A percentile compares a stretch with the other conserved stretches of the same genome.
These are phyloP conservation scores for Zygoascus sp. DNA, from an alignment of 1,139 yeast species.

Conservation along the genomic window DNA sequence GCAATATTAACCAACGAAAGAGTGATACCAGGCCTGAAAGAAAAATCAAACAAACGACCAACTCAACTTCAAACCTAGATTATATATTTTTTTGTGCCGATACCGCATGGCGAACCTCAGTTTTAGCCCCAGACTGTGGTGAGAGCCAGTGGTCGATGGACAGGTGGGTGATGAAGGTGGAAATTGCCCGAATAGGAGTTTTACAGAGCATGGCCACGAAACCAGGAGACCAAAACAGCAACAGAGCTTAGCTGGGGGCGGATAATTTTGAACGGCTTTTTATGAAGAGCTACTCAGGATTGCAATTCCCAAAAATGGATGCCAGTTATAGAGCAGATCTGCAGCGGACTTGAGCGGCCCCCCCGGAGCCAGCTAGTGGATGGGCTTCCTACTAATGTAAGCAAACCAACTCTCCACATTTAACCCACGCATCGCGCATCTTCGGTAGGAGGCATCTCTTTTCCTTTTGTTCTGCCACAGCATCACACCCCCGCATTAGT, in stretches of 20 bases:
- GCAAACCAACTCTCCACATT: too few relatives aligned
- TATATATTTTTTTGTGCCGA: neutral
- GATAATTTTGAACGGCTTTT: too few relatives aligned
- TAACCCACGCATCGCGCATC: too few relatives aligned
- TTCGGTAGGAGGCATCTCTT: too few relatives aligned
- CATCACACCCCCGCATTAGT: neutral
- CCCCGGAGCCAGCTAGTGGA: neutral
- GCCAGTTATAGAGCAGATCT: neutral
- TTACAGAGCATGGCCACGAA: neutral
- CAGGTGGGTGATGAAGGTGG: neutral
- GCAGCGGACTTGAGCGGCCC: neutral
- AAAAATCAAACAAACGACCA: neutral
- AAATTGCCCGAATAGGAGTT: neutral
- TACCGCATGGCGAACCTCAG: neutral
- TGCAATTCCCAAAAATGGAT: too few relatives aligned
- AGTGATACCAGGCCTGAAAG: neutral
- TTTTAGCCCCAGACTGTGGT: neutral
- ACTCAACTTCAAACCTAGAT: neutral
- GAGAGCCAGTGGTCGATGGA: neutral
- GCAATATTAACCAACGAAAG: too few relatives aligned
- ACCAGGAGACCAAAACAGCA: too few relatives aligned
- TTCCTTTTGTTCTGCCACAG: too few relatives aligned
- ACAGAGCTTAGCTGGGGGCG: too few relatives aligned
- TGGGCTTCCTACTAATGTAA: too few relatives aligned
- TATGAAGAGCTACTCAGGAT: too few relatives aligned